A percentile compares a stretch with the other conserved stretches of the same genome.
Conservation (phyloP, 2,329 filamentous ascomycete genomes). For the Sporothrix pseudoabietina region DNA sequence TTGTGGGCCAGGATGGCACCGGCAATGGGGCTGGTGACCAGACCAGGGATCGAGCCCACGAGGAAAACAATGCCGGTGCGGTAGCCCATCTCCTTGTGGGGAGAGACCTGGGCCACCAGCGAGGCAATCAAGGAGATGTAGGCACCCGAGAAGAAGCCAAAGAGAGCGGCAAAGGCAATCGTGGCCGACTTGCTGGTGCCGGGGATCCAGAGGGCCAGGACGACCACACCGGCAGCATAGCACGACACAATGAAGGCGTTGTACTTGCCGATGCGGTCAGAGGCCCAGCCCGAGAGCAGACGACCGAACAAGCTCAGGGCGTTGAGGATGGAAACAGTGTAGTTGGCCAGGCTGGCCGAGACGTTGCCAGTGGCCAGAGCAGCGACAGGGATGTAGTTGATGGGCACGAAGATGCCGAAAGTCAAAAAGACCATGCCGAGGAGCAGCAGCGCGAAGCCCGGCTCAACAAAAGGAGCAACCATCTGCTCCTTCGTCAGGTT, state of each 20-base stretch:
- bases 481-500: slow-evolving; percentile 26
- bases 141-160: slow-evolving; percentile 45
- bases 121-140: slow-evolving; percentile 46
- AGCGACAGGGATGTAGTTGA: slow-evolving; percentile 37
- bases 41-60: slow-evolving; percentile 53
- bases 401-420: slow-evolving; percentile 38
- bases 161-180: slow-evolving; percentile 47
- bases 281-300: slow-evolving; percentile 36
- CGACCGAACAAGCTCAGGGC: slow-evolving; percentile 44
- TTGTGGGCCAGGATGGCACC: slow-evolving; percentile 42
- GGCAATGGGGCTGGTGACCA: slow-evolving; percentile 55
- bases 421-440: slow-evolving; percentile 36
- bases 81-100: slow-evolving; percentile 57
- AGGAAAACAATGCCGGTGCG: slow-evolving; percentile 57
- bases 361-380: slow-evolving; percentile 35
- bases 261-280: slow-evolving; percentile 45
- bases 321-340: slow-evolving; percentile 39
- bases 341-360: slow-evolving; percentile 33
- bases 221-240: slow-evolving; percentile 44
- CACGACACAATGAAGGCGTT: slow-evolving; percentile 52
- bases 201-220: slow-evolving; percentile 50
- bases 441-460: slow-evolving; percentile 34
- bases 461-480: slow-evolving; percentile 34
- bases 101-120: slow-evolving; percentile 55
- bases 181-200: slow-evolving; percentile 37